These are phyloP conservation scores for Colletotrichum sp. DNA, from an alignment of 2,329 filamentous ascomycete species.

Conservation along the genomic window DNA sequence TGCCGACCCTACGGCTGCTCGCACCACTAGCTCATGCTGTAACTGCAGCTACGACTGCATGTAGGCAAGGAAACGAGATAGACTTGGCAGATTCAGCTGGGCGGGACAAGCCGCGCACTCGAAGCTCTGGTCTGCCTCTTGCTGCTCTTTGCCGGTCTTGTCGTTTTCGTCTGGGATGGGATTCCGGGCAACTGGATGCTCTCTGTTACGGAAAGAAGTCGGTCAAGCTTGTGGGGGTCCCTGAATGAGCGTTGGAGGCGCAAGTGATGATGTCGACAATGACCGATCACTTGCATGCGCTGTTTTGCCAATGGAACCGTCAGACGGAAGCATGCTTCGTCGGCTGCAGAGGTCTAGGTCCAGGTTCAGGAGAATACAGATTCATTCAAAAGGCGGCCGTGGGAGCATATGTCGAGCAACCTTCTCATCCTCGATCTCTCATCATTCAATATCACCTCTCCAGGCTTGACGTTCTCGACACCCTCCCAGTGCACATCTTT, in stretches of 20 bases:
- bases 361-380: background rate
- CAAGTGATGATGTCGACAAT: conserved; percentile 22
- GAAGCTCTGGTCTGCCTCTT: background rate
- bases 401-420: background rate
- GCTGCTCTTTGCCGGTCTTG: background rate
- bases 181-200: background rate
- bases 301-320: background rate
- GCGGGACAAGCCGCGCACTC: background rate
- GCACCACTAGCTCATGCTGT: background rate
- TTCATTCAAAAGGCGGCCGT: conserved; percentile 12
- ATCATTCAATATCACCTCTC: background rate
- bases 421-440: background rate
- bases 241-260: conserved; percentile 3
- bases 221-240: conserved; percentile 5
- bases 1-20: background rate
- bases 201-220: background rate
- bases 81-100: background rate
- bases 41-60: background rate
- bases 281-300: background rate
- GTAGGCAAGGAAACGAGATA: background rate
- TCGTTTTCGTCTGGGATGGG: conserved; percentile 7
- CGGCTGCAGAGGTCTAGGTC: background rate
- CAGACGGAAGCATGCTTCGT: background rate
- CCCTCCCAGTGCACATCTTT: background rate
- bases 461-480: background rate